Percentiles rank a stretch among this genome's conserved stretches.
These are phyloP conservation scores for Colletotrichum lindemuthianum DNA, from an alignment of 2,329 filamentous ascomycete species.

Conservation along the genomic window DNA sequence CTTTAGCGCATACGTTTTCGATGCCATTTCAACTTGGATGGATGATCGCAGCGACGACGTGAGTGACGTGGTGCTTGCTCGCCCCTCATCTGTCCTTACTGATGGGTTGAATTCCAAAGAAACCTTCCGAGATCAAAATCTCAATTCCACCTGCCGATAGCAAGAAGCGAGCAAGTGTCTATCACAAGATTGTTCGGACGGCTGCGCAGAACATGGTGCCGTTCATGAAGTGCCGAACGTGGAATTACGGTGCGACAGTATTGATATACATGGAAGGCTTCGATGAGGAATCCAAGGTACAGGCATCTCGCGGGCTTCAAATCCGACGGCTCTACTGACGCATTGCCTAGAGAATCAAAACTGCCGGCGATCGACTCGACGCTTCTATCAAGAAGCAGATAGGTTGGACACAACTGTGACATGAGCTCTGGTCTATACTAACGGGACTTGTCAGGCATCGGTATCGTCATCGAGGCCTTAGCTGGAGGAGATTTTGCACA, in stretches of 20 bases:
- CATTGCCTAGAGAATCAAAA: not conserved
- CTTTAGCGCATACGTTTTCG: conserved; percentile 1
- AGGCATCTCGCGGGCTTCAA: too few species aligned
- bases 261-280: not conserved
- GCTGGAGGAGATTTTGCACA: conserved; percentile 11
- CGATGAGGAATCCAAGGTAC: conserved; percentile 5
- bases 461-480: conserved; percentile 39
- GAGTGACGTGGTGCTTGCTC: too few species aligned
- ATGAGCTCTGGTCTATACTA: not conserved
- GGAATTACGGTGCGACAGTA: not conserved
- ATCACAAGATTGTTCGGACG: conserved; percentile 11
- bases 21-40: not conserved
- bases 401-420: not conserved
- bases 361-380: not conserved
- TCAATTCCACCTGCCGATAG: conserved; percentile 2
- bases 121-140: conserved; percentile 3
- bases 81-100: not conserved
- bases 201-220: not conserved
- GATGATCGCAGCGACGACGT: not conserved
- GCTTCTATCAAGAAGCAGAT: conserved; percentile 5
- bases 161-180: conserved; percentile 13
- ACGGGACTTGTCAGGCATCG: conserved; percentile 36
- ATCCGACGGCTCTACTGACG: not conserved
- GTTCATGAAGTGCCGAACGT: conserved; percentile 20
- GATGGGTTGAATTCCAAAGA: not conserved